Percentiles rank a stretch among this genome's conserved stretches.
phyloP scores from a whole-genome alignment of 1,284 basidiomycete species.

The Amylostereum areolatum region DNA sequence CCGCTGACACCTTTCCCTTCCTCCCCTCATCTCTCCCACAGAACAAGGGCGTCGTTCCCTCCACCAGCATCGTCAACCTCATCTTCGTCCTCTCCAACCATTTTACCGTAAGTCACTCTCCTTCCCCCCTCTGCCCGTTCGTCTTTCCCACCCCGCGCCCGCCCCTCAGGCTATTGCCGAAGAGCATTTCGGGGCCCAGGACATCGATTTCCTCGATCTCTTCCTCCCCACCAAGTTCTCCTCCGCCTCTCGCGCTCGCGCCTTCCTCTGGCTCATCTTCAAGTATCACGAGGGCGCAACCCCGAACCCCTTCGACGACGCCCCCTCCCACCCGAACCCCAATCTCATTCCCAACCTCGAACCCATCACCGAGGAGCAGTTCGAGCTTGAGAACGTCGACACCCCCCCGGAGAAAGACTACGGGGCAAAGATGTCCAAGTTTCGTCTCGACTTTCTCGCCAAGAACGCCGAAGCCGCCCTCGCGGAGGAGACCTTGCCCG shows the following conservation, averaged over 20 bases:
- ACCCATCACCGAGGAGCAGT: conserved; percentile 42
- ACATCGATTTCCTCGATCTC: conserved; percentile 58
- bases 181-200: conserved; percentile 44
- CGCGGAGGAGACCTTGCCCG: conserved; percentile 32
- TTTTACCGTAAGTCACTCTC: conserved; percentile 59
- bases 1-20: background rate
- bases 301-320: conserved; percentile 64
- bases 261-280: conserved; percentile 74
- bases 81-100: conserved; percentile 73
- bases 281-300: conserved; percentile 65
- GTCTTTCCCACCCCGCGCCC: background rate
- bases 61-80: conserved; percentile 76
- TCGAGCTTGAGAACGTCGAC: conserved; percentile 60
- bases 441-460: conserved; percentile 58
- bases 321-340: conserved; percentile 39
- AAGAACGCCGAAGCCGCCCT: conserved; percentile 43
- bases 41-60: conserved; percentile 45
- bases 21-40: conserved; percentile 31
- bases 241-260: conserved; percentile 56
- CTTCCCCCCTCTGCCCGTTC: conserved; percentile 37
- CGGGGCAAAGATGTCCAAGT: conserved; percentile 60
- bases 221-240: conserved; percentile 58
- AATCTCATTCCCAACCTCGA: conserved; percentile 53
- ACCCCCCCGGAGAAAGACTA: conserved; percentile 60
- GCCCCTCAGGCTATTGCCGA: conserved; percentile 44